Conservation (phyloP, 805 yeast species). For the Saccharomycopsis malanga region DNA sequence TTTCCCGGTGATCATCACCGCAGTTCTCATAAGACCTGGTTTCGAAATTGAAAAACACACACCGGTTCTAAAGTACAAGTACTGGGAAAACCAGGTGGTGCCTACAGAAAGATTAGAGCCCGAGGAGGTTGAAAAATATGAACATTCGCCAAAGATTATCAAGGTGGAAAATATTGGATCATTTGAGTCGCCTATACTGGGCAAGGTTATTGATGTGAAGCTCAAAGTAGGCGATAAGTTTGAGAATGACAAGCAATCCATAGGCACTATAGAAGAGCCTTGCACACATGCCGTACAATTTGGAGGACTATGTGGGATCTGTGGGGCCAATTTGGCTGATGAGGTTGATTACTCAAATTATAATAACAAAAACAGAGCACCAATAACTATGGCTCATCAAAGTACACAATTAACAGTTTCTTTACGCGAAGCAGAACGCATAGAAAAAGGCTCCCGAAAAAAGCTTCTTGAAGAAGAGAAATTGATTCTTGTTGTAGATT, state of each 20-base stretch:
- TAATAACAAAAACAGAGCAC: conserved; percentile 56
- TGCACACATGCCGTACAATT: conserved; percentile 91
- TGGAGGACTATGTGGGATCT: conserved; percentile 90
- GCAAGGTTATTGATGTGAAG: conserved; percentile 46
- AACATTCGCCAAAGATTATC: conserved; percentile 29
- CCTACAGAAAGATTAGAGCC: conserved; percentile 23
- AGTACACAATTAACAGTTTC: conserved; percentile 79
- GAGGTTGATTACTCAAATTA: conserved; percentile 57
- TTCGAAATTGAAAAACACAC: conserved; percentile 43
- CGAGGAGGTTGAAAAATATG: conserved; percentile 32
- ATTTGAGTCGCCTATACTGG: conserved; percentile 80
- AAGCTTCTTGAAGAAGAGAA: conserved; percentile 56
- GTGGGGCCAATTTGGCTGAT: conserved; percentile 71
- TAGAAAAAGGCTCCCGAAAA: conserved; percentile 61
- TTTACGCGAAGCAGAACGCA: conserved; percentile 75
- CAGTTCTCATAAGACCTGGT: conserved; percentile 40
- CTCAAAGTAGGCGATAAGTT: conserved; percentile 57
- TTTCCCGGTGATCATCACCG: conserved; percentile 59
- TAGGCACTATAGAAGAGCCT: conserved; percentile 64
- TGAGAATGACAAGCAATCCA: conserved; percentile 35
- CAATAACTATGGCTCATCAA: conserved; percentile 85
- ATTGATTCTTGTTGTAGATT: conserved; percentile 86
- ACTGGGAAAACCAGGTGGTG: conserved; percentile 43
- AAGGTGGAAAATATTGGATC: conserved; percentile 65
- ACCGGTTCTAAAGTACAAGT: conserved; percentile 53